These are phyloP conservation scores for Ananas comosus DNA, from an alignment of 176 grass and related monocot genomes.

Conservation along the genomic window DNA sequence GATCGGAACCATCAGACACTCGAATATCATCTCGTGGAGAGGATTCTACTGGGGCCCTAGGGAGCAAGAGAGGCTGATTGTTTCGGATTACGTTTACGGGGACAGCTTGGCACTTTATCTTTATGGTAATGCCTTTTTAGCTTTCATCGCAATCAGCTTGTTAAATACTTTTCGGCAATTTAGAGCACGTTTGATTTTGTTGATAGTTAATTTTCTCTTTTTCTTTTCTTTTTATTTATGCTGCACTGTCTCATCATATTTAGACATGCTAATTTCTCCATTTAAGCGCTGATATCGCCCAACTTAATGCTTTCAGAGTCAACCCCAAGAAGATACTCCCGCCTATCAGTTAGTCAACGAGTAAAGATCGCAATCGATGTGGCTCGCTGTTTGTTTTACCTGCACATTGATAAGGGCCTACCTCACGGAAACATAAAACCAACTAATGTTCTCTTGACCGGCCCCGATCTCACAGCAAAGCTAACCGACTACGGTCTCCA, in stretches of 20 bases:
- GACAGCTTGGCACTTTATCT: slow-evolving; percentile 80
- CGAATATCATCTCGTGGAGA: slow-evolving; percentile 79
- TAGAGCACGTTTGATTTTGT: background rate
- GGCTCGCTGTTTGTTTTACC: slow-evolving; percentile 58
- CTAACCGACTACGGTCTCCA: slow-evolving; percentile 74
- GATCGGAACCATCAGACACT: slow-evolving; percentile 63
- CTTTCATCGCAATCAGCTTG: slow-evolving; percentile 15
- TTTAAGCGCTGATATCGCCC: background rate
- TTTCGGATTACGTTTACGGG: slow-evolving; percentile 67
- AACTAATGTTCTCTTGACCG: slow-evolving; percentile 84
- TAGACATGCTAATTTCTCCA: background rate
- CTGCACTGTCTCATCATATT: background rate
- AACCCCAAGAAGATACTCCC: slow-evolving; percentile 89
- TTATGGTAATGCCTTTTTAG: slow-evolving; percentile 58
- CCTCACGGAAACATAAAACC: slow-evolving; percentile 92
- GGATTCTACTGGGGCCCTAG: slow-evolving; percentile 89
- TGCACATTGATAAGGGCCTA: slow-evolving; percentile 72
- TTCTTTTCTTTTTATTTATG: background rate
- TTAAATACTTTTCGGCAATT: background rate
- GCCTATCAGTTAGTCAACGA: slow-evolving; percentile 64
- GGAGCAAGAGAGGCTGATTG: slow-evolving; percentile 91
- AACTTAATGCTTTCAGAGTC: slow-evolving; percentile 41
- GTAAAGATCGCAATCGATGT: slow-evolving; percentile 73
- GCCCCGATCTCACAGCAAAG: slow-evolving; percentile 79
- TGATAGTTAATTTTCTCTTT: background rate